These are phyloP conservation scores for Malania oleifera DNA, from an alignment of 164 flowering plant species.

Conservation along the genomic window DNA sequence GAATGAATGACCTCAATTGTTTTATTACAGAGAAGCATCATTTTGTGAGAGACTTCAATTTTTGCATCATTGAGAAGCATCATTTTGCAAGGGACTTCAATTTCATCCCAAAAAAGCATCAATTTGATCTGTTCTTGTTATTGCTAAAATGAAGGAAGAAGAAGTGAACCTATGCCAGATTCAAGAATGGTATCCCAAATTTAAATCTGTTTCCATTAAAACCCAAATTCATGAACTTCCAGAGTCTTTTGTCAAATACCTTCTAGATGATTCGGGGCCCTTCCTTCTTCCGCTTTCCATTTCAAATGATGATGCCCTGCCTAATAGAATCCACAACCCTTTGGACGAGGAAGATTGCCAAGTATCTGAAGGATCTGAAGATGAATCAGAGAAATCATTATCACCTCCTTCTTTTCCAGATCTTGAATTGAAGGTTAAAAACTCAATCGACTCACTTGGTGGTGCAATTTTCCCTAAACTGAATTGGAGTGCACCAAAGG, in stretches of 20 bases:
- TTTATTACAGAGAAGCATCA: too few relatives aligned
- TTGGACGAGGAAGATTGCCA: constrained; percentile 62
- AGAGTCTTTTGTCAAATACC: constrained; percentile 71
- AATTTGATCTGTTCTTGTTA: too few relatives aligned
- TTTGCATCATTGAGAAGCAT: too few relatives aligned
- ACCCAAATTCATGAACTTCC: constrained; percentile 76
- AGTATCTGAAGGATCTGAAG: constrained; percentile 60
- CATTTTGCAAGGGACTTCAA: too few relatives aligned
- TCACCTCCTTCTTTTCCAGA: constrained; percentile 68
- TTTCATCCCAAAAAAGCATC: too few relatives aligned
- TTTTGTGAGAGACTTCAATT: too few relatives aligned
- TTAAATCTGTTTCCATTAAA: constrained; percentile 62
- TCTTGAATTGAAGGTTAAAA: constrained; percentile 56
- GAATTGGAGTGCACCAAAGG: constrained; percentile 96
- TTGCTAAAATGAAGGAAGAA: constrained; percentile 48
- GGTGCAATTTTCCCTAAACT: constrained; percentile 88
- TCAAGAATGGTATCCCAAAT: constrained; percentile 91
- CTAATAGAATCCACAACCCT: constrained; percentile 64
- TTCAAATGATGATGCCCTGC: constrained; percentile 68
- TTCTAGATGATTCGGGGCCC: constrained; percentile 72
- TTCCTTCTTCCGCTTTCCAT: constrained; percentile 75
- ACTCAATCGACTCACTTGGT: constrained; percentile 64
- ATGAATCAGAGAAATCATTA: constrained; percentile 52
- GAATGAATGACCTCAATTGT: too few relatives aligned
- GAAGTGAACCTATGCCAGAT: constrained; percentile 81